Evolutionary conservation across 225 moss, liverwort and hornwort species (phyloP), one percentile per base, ranked within the genome.

Genomic region (Pseudoscleropodium purum): DNA sequence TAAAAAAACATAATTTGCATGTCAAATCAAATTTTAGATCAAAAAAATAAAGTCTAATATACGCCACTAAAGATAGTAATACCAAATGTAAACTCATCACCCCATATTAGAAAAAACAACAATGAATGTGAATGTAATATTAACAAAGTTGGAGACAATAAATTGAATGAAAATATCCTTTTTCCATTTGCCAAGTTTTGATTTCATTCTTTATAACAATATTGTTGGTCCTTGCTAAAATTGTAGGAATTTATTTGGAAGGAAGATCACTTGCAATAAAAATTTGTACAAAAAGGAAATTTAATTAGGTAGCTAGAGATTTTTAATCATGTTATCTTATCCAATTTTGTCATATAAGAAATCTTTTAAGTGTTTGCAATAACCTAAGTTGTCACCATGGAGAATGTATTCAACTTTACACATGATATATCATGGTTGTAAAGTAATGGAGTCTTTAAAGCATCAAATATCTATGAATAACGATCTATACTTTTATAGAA

Each of bases 151-250:
- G 6, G 13, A n/a, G n/a, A 69, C 13, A n/a, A 69, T n/a, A n/a
- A n/a, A n/a, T n/a, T n/a, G n/a, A n/a, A n/a, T n/a, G n/a, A 23
- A 69, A 69, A 3, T 7, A 69, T 69, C 12, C 6, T n/a, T n/a
- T n/a, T 1, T 23, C 1, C 2, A 0, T 69, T 0, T n/a, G 0
- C 7, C 4, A 69, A 69, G 6, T 11, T 68, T 68, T 37, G 52
- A 68, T 37, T 68, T 37, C 11, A 37, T 68, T 68, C 13, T n/a
- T 69, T 11, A 37, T 20, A 18, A 37, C 7, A 23, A 69, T 9
- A 68, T 68, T 21, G 23, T 37, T 37, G 12, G 21, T 11, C 37
- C 1, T 68, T 37, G 6, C 4, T 7, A 69, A 13, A 4, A 70
- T 7, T 23, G 4, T 23, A 69, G 24, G 24, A n/a, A n/a, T 69